Evolutionary conservation across 345 rosid genomes (phyloP), one percentile per base, ranked within the genome.

Genomic region (Reutealis trisperma): DNA sequence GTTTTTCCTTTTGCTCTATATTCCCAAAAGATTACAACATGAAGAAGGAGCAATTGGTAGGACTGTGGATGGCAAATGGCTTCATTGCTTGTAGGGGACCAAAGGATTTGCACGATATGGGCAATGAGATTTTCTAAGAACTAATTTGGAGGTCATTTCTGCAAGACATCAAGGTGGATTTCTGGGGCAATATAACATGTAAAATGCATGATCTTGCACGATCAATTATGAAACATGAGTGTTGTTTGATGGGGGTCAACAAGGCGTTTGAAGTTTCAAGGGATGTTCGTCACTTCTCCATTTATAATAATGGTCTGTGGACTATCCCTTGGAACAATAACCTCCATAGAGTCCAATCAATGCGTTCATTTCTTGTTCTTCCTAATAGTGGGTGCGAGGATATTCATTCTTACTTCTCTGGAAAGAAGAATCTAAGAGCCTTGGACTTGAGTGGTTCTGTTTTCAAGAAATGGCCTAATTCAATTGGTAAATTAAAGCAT

Each of bases 401-500:
- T 12, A 3, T 22, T n/a, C 3, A 3, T 25, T 11, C 58, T 24
- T 16, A 5, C 37, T 25, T 67, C 12, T 12, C 55, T 13, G 6
- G 30, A 13, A 67, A 72, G 34, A 74, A 74, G 47, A 11, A 41
- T 74, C 30, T 54, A 6, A 70, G 70, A 74, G 69, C 45, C 19
- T 11, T 49, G 60, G 2, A 1, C 18, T 1, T 5, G 12, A n/a
- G 1, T 47, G 51, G 51, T 13, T 47, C 6, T 44, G 0, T 10
- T 14, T 21, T 59, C 11, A 1, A 2, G 0, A 32, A 41, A 16
- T 32, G 64, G 67, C 76, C 76, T 9, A 2, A 10, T 4, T 19
- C 58, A 1, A 68, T 76, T 72, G 72, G 75, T n/a, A 49, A 52
- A 9, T 61, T 83, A 67, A 80, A 83, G 60, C 81, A 77, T 60